Evolutionary conservation across 2,329 filamentous ascomycete species (phyloP).

Genomic region (Diaporthe caulivora): DNA sequence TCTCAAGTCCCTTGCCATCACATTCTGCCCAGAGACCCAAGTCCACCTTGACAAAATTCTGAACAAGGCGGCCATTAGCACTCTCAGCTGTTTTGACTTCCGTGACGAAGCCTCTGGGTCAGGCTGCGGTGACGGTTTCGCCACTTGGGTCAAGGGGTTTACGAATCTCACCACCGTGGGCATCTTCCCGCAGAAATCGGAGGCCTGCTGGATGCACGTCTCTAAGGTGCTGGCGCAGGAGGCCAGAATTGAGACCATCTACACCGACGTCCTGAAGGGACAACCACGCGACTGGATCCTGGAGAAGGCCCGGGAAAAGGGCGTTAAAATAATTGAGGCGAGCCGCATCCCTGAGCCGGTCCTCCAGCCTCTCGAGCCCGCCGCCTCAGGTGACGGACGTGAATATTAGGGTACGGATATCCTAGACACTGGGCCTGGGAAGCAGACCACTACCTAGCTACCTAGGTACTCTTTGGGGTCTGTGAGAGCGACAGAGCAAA

Average conservation of each 20-base stretch:
- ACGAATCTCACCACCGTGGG: constrained; percentile 34
- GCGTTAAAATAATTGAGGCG: constrained; percentile 28
- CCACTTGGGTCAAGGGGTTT: constrained; percentile 28
- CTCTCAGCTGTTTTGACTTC: constrained; percentile 15
- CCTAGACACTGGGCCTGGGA: background rate
- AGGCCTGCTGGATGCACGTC: background rate
- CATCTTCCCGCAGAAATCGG: background rate
- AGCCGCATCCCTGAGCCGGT: constrained; percentile 29
- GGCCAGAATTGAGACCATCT: constrained; percentile 34
- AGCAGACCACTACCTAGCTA: background rate
- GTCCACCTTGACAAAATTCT: background rate
- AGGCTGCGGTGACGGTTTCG: background rate
- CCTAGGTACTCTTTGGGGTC: too few relatives aligned
- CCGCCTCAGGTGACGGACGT: background rate
- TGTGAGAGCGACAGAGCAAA: background rate
- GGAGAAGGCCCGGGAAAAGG: background rate
- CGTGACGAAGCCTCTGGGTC: background rate
- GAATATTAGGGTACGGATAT: background rate
- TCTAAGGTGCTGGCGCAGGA: background rate
- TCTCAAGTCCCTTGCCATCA: constrained; percentile 30
- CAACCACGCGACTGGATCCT: constrained; percentile 20
- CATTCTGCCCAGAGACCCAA: background rate
- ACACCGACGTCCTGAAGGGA: constrained; percentile 32
- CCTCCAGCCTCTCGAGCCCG: background rate
- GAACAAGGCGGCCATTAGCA: constrained; percentile 25